Evolutionary conservation across 2,329 filamentous ascomycete genomes (phyloP), one percentile per base, ranked within the genome.

Genomic region (Penicillium sp.): DNA sequence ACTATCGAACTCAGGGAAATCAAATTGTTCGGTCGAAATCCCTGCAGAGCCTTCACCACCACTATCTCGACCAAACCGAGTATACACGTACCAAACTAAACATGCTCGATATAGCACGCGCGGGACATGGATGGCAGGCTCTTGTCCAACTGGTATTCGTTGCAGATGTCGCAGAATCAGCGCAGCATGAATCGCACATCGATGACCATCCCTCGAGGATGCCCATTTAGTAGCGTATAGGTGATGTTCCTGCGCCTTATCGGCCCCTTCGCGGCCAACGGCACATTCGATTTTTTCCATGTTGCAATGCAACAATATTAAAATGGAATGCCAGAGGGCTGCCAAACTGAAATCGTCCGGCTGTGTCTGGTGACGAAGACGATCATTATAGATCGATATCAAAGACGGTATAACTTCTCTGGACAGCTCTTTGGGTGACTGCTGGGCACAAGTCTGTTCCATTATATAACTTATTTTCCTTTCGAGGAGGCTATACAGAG

Each of bases 311-410:
- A 69, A 52, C 5, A 55, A 60, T 43, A 70, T 69, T 35, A 63
- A 68, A 7, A 66, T 61, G 0, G 62, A 64, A 45, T 70, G 68
- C 68, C 68, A 70, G 20, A 69, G 60, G 7, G 68, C 64, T 9
- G 63, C 62, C 8, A 70, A 56, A 49, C 64, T 64, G 23, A 65
- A 65, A 12, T 60, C 57, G 46, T 66, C 63, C 33, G 20, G 40
- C 48, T 64, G 61, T 59, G n/a, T 53, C 30, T n/a, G 57, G 30
- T n/a, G 60, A 59, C 7, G 61, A 60, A 30, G 63, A 2, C 18
- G 35, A 1, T 43, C 47, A 23, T 55, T 42, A 14, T 55, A 55
- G 21, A 55, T 20, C 11, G 23, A 28, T 23, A 49, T 23, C n/a
- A 55, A 21, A 12, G 21, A 23, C 9, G 23, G 45, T 20, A 23